Evolutionary conservation across 129 eudicot species (phyloP), one percentile per base, ranked within the genome.

Genomic region (Tagetes patula): DNA sequence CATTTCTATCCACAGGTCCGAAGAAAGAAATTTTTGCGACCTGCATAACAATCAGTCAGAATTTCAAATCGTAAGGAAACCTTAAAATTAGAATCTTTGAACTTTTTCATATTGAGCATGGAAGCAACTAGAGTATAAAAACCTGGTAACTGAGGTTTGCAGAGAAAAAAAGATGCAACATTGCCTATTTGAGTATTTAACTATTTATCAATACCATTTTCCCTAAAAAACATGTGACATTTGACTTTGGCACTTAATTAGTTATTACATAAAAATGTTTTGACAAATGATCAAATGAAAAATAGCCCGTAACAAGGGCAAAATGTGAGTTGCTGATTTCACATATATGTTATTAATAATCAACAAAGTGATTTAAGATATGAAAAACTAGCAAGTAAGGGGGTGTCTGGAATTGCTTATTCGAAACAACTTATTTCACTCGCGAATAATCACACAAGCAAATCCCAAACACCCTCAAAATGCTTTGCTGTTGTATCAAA

Each of bases 161-260:
- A 14, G 0, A 59, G 1, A 3, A n/a, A 65, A 14, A 37, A 5
- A 67, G 31, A 43, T 43, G 30, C 30, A 45, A 30, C 43, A 10
- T 9, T 34, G 10, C 39, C n/a, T 59, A 10, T 20, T 20, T 20
- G 27, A 20, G 27, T 20, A 20, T 20, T 20, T 20, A 20, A 20
- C 27, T 20, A 20, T 33, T 31, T 59, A 36, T 33, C 65, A 59
- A 54, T 66, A 66, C 20, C 56, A 46, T 3, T 31, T 3, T 42
- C 67, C 13, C 65, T 34, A 54, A 58, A 6, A 72, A 40, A 8
- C 39, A 58, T 58, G 76, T 55, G 13, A 43, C 76, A 31, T 55
- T 53, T 20, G 75, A 69, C 50, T 39, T 50, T 70, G 27, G 37
- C 27, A 39, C 20, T 58, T 53, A 41, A 63, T 40, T 10, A 20